These are phyloP conservation scores for Endotrypanum monterogeii DNA, from an alignment of 208 protist genomes.

Conservation along the genomic window DNA sequence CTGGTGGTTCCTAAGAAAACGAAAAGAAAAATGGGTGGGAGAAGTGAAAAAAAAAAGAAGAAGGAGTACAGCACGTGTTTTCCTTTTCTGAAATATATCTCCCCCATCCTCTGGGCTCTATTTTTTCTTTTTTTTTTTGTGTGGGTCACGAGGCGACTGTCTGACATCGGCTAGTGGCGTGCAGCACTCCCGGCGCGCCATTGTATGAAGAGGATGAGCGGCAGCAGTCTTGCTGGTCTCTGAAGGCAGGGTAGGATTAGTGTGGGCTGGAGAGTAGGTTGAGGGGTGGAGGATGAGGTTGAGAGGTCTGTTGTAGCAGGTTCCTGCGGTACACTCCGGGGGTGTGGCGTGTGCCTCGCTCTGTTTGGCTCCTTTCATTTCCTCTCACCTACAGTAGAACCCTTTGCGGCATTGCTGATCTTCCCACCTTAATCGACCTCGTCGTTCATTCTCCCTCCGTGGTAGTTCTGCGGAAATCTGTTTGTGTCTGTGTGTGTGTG, in stretches of 20 bases:
- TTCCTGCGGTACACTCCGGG: not conserved
- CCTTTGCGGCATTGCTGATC: not conserved
- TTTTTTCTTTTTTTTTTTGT: conserved; percentile 9
- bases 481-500: not conserved
- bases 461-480: not conserved
- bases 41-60: not conserved
- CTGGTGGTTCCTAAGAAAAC: not conserved
- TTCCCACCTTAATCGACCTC: not conserved
- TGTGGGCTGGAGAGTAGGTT: not conserved
- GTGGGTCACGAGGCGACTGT: not conserved
- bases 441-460: not conserved
- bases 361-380: not conserved
- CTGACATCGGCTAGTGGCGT: not conserved
- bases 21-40: too few species aligned
- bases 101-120: not conserved
- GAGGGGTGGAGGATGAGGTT: not conserved
- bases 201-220: not conserved
- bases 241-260: not conserved
- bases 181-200: not conserved
- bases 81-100: conserved; percentile 11
- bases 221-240: not conserved
- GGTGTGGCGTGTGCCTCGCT: not conserved
- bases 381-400: not conserved
- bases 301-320: not conserved
- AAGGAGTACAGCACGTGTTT: not conserved